Evolutionary conservation across 352 stramenopile species (phyloP).

Genomic region (Phytophthora litchii): DNA sequence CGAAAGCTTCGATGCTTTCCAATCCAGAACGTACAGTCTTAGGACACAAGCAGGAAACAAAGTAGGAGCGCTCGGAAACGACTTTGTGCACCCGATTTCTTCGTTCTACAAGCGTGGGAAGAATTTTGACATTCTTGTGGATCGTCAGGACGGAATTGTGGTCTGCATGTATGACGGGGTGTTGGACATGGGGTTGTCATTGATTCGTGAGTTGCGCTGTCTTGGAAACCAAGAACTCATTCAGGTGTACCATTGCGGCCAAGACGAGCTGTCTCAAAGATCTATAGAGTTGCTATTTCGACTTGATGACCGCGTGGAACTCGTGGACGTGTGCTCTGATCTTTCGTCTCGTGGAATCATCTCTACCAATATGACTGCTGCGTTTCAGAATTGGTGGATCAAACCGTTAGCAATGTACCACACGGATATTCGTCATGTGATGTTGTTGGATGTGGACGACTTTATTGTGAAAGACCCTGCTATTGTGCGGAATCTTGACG

Average conservation of each 20-base stretch:
- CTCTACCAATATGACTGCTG: not conserved
- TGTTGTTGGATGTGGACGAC: constrained; percentile 59
- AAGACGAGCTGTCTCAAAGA: constrained; percentile 47
- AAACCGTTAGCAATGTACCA: constrained; percentile 54
- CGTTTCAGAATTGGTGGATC: constrained; percentile 51
- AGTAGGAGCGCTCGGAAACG: not conserved
- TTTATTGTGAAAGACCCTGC: constrained; percentile 53
- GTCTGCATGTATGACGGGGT: constrained; percentile 44
- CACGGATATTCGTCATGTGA: constrained; percentile 40
- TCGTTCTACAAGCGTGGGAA: constrained; percentile 19
- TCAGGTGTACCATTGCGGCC: constrained; percentile 36
- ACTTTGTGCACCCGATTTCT: constrained; percentile 14
- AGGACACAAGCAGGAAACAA: not conserved
- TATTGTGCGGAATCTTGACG: constrained; percentile 36
- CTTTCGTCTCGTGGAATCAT: constrained; percentile 24
- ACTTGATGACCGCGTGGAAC: constrained; percentile 32
- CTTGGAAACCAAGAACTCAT: constrained; percentile 28
- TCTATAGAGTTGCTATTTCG: constrained; percentile 21
- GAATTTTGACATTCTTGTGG: constrained; percentile 25
- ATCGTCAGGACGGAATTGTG: constrained; percentile 17
- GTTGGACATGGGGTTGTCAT: constrained; percentile 45
- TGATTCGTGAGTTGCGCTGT: constrained; percentile 37
- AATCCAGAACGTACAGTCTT: constrained; percentile 18
- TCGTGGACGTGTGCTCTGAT: constrained; percentile 49
- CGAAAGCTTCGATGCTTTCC: constrained; percentile 29